A percentile compares a stretch with the other conserved stretches of the same genome.
Conservation (phyloP, 345 rosid species). For the Ailanthus altissimus region DNA sequence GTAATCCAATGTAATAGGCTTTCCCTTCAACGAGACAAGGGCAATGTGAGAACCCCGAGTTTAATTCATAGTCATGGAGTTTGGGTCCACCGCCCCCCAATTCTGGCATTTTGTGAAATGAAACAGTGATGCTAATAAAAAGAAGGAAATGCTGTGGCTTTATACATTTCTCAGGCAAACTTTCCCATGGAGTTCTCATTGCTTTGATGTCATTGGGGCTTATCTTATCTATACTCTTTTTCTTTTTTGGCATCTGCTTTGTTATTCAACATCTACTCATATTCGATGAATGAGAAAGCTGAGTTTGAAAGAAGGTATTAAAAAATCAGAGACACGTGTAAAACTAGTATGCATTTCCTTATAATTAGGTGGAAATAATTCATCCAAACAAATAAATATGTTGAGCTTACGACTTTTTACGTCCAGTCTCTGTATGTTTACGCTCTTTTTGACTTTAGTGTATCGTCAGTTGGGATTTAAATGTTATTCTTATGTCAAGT, state of each 20-base stretch:
- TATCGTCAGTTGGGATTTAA: too few relatives aligned
- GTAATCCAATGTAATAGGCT: neutral
- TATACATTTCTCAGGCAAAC: constrained; percentile 8
- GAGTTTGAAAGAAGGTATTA: too few relatives aligned
- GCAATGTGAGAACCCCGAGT: constrained; percentile 3
- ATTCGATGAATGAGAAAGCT: too few relatives aligned
- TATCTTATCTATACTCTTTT: constrained; percentile 41
- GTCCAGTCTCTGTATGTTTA: too few relatives aligned
- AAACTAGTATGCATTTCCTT: too few relatives aligned
- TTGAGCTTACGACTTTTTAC: too few relatives aligned
- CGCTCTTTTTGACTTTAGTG: too few relatives aligned
- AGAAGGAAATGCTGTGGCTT: neutral
- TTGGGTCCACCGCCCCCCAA: constrained; percentile 17
- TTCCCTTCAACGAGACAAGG: neutral
- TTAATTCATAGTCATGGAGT: neutral
- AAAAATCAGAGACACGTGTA: too few relatives aligned
- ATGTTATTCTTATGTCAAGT: too few relatives aligned
- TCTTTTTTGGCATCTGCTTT: constrained; percentile 3
- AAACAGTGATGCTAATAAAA: constrained; percentile 15
- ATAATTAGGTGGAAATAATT: too few relatives aligned
- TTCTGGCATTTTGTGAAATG: constrained; percentile 19
- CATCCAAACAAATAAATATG: too few relatives aligned
- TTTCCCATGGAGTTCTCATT: constrained; percentile 21
- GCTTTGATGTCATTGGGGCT: constrained; percentile 41
- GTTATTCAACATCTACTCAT: too few relatives aligned